A percentile compares a stretch with the other conserved stretches of the same genome.
Conservation (phyloP, 345 rosid genomes). For the Ceriops decandra region DNA sequence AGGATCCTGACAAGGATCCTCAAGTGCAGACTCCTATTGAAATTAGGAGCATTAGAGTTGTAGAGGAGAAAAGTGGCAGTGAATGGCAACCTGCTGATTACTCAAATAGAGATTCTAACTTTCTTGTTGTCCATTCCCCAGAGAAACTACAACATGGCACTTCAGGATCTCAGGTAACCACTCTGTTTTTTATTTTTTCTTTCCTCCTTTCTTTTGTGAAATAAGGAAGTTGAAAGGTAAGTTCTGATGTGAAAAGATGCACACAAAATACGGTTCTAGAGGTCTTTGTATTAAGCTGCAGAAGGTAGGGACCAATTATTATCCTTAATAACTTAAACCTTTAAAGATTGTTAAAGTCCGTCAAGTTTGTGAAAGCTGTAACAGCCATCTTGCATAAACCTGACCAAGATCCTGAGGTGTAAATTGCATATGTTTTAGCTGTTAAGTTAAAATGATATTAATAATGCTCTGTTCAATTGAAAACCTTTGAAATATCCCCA, state of each 20-base stretch:
- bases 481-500: too few relatives aligned
- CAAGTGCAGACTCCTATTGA: conserved; percentile 19
- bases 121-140: conserved; percentile 16
- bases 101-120: conserved; percentile 20
- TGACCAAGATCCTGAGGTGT: conserved; percentile 43
- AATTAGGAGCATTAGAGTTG: neutral
- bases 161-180: conserved; percentile 32
- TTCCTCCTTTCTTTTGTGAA: neutral
- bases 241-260: conserved; percentile 4
- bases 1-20: conserved; percentile 17
- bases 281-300: conserved; percentile 7
- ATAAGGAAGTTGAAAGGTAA: neutral
- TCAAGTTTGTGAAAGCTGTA: conserved; percentile 23
- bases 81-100: conserved; percentile 18
- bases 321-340: conserved; percentile 13
- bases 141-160: conserved; percentile 23
- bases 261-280: neutral
- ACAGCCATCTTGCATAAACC: conserved; percentile 10
- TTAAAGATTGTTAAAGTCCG: conserved; percentile 19
- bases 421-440: neutral
- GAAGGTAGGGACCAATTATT: conserved; percentile 13
- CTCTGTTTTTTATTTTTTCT: neutral
- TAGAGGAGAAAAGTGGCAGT: conserved; percentile 17
- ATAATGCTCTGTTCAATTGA: too few relatives aligned
- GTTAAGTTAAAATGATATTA: neutral